Conservation (phyloP, 2,329 filamentous ascomycete species). For the Penicillium freii region DNA sequence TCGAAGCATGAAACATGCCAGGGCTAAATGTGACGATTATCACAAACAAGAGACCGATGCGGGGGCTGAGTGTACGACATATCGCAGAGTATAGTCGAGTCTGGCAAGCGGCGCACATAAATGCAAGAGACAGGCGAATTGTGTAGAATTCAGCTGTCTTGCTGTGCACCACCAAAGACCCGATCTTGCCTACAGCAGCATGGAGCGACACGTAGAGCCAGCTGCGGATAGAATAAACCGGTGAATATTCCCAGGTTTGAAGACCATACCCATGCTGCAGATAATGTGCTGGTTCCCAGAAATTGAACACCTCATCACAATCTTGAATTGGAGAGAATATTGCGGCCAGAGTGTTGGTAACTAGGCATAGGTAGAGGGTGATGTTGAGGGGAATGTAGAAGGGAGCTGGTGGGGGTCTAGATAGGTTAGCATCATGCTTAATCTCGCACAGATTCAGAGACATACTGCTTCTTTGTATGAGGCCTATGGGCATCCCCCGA, state of each 20-base stretch:
- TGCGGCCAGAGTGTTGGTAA: conserved; percentile 72
- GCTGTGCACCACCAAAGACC: conserved; percentile 53
- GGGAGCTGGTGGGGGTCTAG: conserved; percentile 39
- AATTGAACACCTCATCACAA: conserved; percentile 98
- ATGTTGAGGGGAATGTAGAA: conserved; percentile 69
- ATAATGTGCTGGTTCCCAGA: conserved; percentile 97
- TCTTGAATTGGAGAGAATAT: conserved; percentile 89
- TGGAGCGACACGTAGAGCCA: conserved; percentile 88
- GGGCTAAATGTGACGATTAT: conserved; percentile 74
- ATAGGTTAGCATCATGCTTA: conserved; percentile 19
- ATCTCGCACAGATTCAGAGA: not conserved
- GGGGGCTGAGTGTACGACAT: conserved; percentile 71
- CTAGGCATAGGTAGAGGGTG: conserved; percentile 77
- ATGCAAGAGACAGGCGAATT: conserved; percentile 71
- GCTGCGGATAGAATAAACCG: conserved; percentile 88
- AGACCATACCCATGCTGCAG: conserved; percentile 87
- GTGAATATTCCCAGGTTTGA: conserved; percentile 98
- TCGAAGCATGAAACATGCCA: conserved; percentile 89
- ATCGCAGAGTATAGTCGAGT: conserved; percentile 77
- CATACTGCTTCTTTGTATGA: conserved; percentile 31
- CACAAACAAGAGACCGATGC: conserved; percentile 82
- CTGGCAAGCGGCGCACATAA: conserved; percentile 77
- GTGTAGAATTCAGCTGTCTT: conserved; percentile 77
- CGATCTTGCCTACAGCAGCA: conserved; percentile 66
- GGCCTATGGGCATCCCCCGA: conserved; percentile 19